A percentile compares a stretch with the other conserved stretches of the same genome.
phyloP scores from a whole-genome alignment of 345 rosid genomes.

The Eucalyptus coolabah region DNA sequence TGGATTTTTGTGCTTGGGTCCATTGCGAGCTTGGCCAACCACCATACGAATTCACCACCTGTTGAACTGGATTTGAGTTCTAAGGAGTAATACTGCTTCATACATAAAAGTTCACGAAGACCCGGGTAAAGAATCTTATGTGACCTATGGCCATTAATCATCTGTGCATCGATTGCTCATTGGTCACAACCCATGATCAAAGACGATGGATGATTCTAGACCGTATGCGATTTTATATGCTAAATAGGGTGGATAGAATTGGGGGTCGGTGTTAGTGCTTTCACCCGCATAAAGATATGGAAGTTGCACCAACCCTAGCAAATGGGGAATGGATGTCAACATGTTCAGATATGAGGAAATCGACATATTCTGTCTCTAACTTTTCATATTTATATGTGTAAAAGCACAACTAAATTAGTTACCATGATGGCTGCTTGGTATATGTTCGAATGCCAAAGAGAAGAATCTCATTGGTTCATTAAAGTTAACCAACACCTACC shows the following conservation, averaged over 20 bases:
- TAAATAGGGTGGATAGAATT: background rate
- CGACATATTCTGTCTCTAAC: background rate
- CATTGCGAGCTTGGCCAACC: background rate
- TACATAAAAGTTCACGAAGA: background rate
- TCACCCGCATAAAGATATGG: background rate
- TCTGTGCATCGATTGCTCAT: background rate
- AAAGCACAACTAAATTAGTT: background rate
- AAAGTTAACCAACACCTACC: background rate
- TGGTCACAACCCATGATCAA: background rate
- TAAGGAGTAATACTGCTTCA: background rate
- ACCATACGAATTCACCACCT: background rate
- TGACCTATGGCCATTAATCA: background rate
- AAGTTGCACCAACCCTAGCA: background rate
- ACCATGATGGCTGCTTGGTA: background rate
- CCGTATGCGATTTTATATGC: background rate
- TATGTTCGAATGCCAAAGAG: background rate
- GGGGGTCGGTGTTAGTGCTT: background rate
- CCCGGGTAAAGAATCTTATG: background rate
- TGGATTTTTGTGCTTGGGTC: background rate
- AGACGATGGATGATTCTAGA: background rate
- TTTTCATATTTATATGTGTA: background rate
- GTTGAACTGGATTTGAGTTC: background rate
- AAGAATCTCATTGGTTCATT: background rate
- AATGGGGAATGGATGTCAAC: too few species aligned
- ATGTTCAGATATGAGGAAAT: background rate